Evolutionary conservation across 2,329 filamentous ascomycete species (phyloP).

Genomic region (Microdochium nivale): DNA sequence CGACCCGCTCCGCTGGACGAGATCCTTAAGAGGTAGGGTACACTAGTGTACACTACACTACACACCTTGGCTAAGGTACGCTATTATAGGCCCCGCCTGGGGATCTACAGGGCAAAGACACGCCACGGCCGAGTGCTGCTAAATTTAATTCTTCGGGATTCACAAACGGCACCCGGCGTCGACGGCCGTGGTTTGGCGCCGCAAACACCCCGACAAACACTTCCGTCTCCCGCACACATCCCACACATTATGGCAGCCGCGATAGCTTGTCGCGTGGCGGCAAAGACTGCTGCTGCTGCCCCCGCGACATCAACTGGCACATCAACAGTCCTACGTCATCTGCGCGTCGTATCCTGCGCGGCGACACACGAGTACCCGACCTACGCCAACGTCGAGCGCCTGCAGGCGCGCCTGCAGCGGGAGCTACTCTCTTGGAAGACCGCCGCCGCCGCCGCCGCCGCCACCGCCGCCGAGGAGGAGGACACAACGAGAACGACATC

Average conservation of each 20-base stretch:
- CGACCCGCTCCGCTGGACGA: too few species aligned
- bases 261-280: not conserved
- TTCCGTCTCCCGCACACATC: too few species aligned
- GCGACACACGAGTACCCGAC: slow-evolving; percentile 10
- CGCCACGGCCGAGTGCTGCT: too few species aligned
- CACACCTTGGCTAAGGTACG: too few species aligned
- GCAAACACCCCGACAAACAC: too few species aligned
- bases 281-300: not conserved
- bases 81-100: too few species aligned
- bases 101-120: too few species aligned
- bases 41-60: too few species aligned
- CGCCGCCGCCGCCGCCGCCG: slow-evolving; percentile 8
- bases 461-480: not conserved
- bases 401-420: slow-evolving; percentile 29
- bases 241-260: not conserved
- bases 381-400: slow-evolving; percentile 26
- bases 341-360: not conserved
- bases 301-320: not conserved
- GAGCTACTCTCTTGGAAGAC: slow-evolving; percentile 53
- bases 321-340: not conserved
- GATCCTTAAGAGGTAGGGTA: too few species aligned
- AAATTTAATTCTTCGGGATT: too few species aligned
- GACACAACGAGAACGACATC: slow-evolving; percentile 9
- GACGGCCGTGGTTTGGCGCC: too few species aligned
- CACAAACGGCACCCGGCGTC: too few species aligned